Evolutionary conservation across 1,284 basidiomycete species (phyloP), one percentile per base, ranked within the genome.

Genomic region (Xerocomus minutiporus): DNA sequence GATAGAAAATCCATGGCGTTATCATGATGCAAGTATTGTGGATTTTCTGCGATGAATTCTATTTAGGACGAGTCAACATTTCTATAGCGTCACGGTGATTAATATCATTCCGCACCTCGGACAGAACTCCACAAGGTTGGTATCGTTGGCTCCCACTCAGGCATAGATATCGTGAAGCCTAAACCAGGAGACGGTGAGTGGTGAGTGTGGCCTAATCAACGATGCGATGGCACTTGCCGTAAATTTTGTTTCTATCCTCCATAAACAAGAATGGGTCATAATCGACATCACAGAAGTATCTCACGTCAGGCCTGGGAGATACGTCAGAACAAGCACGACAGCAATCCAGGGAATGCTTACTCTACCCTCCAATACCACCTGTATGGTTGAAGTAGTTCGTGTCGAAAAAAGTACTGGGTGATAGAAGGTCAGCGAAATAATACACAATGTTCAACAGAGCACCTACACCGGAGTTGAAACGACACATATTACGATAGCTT

Each of bases 331-430:
- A 43, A 46, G 40, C 2, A 26, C 9, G 25, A 29, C 9, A 32
- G 45, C 48, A 6, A 51, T 70, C 28, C 25, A 55, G 46, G 29
- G 5, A 48, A 23, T 9, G 34, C 69, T 61, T 50, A 74, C 78
- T 82, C 79, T 68, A 92, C 83, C 63, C 85, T 75, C 92, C 91
- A 93, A 70, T 93, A 93, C 72, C 90, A 94, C 50, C 88, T 83
- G 65, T 86, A 90, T 31, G 79, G 75, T 51, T 79, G 74, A 23
- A 92, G 71, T 7, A 91, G 69, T 49, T 85, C 82, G 61, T 94
- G 91, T 39, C 79, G 76, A 72, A 83, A 93, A 73, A 92, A 89
- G 71, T 83, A 88, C 84, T 88, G 56, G 5, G 48, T 28, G 50
- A 46, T 41, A 39, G 48, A 42, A 49, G 26, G 29, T 59, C 39